phyloP scores from a whole-genome alignment of 352 stramenopile genomes.

The Phytophthora macrochlamydospora region DNA sequence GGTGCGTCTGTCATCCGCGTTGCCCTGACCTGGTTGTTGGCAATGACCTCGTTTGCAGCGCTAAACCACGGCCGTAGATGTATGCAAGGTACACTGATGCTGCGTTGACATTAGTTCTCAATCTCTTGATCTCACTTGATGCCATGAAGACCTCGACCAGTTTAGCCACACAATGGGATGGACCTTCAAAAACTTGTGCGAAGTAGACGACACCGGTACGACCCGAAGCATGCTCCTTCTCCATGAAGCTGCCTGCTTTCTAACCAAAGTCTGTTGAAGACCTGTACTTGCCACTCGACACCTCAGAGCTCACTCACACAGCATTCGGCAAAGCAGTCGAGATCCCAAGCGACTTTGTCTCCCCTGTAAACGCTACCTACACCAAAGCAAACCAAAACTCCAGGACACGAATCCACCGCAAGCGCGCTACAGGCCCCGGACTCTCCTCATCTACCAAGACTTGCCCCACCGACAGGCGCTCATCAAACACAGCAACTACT shows the following conservation, averaged over 20 bases:
- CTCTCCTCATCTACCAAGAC: conserved; percentile 17
- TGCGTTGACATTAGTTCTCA: neutral
- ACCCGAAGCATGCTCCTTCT: neutral
- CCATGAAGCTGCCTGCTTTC: neutral
- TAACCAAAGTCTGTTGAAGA: conserved; percentile 1
- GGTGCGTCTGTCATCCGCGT: neutral
- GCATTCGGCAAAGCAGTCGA: conserved; percentile 38
- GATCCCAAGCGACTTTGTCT: conserved; percentile 54
- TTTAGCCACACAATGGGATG: conserved; percentile 72
- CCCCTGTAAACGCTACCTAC: conserved; percentile 16
- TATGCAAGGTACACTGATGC: conserved; percentile 18
- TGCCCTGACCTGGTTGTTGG: neutral
- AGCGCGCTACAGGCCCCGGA: conserved; percentile 24
- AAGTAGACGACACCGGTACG: conserved; percentile 18
- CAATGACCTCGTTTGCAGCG: conserved; percentile 10
- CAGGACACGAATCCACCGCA: conserved; percentile 33
- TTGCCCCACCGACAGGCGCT: conserved; percentile 1
- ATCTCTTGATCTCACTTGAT: neutral
- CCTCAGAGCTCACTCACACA: conserved; percentile 36
- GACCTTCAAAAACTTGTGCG: conserved; percentile 45
- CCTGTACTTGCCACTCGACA: conserved; percentile 7
- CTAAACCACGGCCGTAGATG: conserved; percentile 26
- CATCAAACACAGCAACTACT: neutral
- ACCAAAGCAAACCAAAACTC: conserved; percentile 15
- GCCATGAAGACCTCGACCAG: conserved; percentile 46